Percentiles rank a stretch among this genome's conserved stretches.
These are phyloP conservation scores for Magnusiomyces paraingens DNA, from an alignment of 1,139 yeast genomes.

Conservation along the genomic window DNA sequence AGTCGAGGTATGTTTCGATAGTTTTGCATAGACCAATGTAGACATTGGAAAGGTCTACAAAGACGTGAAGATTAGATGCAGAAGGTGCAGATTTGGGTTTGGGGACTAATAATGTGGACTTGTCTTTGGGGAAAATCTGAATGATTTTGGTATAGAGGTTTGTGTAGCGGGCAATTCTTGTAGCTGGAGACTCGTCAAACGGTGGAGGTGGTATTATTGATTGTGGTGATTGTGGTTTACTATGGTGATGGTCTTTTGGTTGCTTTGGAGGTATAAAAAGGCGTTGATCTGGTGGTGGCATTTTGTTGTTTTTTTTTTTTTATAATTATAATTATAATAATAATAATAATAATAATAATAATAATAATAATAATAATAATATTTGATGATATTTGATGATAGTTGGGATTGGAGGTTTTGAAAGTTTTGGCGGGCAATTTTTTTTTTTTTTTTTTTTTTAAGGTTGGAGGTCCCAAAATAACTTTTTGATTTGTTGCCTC, in stretches of 20 bases:
- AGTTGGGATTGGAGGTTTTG: no score
- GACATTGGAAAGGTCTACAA: constrained; percentile 24
- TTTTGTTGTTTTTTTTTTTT: neutral
- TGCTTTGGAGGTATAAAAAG: constrained; percentile 1
- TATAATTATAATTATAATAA: no score
- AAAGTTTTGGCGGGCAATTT: neutral
- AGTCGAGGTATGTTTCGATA: neutral
- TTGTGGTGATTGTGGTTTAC: constrained; percentile 11
- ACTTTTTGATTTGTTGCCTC: no score
- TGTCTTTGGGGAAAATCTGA: constrained; percentile 20
- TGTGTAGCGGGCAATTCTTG: constrained; percentile 10
- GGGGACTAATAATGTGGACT: constrained; percentile 12
- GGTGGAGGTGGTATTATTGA: constrained; percentile 10
- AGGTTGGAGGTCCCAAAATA: no score
- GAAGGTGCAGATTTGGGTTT: constrained; percentile 9
- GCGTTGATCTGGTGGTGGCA: neutral
- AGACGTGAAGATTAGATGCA: constrained; percentile 15
- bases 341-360: no score
- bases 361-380: no score
- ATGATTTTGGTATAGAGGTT: constrained; percentile 13
- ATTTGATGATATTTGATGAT: no score
- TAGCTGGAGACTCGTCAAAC: constrained; percentile 8
- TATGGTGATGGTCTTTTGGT: constrained; percentile 8
- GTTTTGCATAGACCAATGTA: neutral
- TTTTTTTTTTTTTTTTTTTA: neutral